These are phyloP conservation scores for Fraxinus platypoda DNA, from an alignment of 305 asterid species.

Conservation along the genomic window DNA sequence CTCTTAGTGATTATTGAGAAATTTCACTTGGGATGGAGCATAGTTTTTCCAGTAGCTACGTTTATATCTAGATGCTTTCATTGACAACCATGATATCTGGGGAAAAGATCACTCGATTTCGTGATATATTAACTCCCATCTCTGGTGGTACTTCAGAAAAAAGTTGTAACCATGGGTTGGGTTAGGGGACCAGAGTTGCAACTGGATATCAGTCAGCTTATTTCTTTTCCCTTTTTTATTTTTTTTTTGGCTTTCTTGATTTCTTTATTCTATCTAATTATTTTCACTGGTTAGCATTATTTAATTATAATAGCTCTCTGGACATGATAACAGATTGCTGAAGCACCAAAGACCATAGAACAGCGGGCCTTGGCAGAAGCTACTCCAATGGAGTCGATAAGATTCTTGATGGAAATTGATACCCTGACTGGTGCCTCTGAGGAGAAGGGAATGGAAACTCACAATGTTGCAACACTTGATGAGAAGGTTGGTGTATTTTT, in stretches of 20 bases:
- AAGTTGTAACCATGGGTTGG: neutral
- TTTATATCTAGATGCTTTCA: neutral
- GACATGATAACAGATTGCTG: conserved; percentile 35
- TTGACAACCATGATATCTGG: neutral
- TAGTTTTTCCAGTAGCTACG: neutral
- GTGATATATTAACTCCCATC: neutral
- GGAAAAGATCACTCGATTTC: neutral
- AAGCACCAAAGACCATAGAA: conserved; percentile 43
- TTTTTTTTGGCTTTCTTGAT: neutral
- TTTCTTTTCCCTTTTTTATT: neutral
- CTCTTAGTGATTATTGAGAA: neutral
- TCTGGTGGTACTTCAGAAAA: neutral
- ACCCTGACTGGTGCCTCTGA: conserved; percentile 38
- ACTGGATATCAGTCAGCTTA: neutral
- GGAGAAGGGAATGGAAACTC: conserved; percentile 34
- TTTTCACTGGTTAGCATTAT: conserved; percentile 4
- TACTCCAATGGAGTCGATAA: conserved; percentile 67
- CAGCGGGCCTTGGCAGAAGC: conserved; percentile 74
- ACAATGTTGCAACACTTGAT: conserved; percentile 31
- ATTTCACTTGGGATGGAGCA: neutral
- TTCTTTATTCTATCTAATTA: neutral
- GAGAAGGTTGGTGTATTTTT: conserved; percentile 52
- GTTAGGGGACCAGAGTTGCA: neutral
- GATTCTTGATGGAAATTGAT: conserved; percentile 60
- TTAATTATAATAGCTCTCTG: neutral